Evolutionary conservation across 768 basidiomycete genomes (phyloP).

Genomic region (Plicaturopsis crispa): DNA sequence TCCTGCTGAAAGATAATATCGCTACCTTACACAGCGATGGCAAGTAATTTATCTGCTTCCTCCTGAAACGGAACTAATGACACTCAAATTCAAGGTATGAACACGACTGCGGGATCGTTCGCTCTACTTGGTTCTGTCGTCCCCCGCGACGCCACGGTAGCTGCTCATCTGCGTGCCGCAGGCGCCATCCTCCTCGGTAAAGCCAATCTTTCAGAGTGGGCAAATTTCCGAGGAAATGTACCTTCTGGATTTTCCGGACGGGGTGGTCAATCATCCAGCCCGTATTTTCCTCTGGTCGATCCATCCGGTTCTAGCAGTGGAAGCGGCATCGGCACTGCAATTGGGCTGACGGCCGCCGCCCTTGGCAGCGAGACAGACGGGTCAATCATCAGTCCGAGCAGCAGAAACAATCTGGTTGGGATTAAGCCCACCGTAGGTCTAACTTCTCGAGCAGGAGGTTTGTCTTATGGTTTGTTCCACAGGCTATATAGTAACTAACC

Average conservation of each 20-base stretch:
- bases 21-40: constrained; percentile 4
- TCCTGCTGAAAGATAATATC: constrained; percentile 35
- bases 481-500: neutral
- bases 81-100: too few species aligned
- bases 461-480: neutral
- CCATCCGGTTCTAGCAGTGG: constrained; percentile 35
- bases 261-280: constrained; percentile 33
- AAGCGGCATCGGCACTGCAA: constrained; percentile 28
- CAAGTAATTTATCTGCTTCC: neutral
- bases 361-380: constrained; percentile 44
- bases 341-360: constrained; percentile 34
- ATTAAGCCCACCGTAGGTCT: constrained; percentile 32
- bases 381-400: constrained; percentile 37
- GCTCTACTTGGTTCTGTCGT: constrained; percentile 25
- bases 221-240: constrained; percentile 27
- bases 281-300: constrained; percentile 34
- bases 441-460: constrained; percentile 29
- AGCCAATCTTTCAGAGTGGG: constrained; percentile 35
- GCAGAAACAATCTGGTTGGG: constrained; percentile 33
- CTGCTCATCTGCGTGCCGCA: constrained; percentile 21
- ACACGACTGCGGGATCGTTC: constrained; percentile 33
- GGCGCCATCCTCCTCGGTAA: constrained; percentile 32
- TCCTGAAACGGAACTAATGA: neutral
- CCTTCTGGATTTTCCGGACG: constrained; percentile 37
- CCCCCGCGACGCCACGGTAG: constrained; percentile 25